These are phyloP conservation scores for Nannizzia gypsea DNA, from an alignment of 2,329 filamentous ascomycete genomes.

Conservation along the genomic window DNA sequence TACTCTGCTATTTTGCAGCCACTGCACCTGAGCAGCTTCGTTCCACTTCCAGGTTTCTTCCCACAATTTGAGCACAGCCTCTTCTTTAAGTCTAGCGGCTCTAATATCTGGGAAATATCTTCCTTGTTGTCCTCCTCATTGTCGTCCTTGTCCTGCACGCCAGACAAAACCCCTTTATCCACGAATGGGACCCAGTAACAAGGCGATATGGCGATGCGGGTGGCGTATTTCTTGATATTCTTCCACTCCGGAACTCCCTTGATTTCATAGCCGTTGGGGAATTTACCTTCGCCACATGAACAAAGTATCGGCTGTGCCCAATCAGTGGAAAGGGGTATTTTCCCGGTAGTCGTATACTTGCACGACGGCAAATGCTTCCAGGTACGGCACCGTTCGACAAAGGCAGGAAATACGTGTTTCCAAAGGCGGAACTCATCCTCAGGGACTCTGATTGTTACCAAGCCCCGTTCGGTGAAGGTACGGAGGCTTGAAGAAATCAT, in stretches of 20 bases:
- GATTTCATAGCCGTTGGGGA: constrained; percentile 16
- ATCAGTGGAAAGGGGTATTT: constrained; percentile 19
- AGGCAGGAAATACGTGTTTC: constrained; percentile 23
- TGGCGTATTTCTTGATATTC: constrained; percentile 18
- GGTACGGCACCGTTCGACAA: constrained; percentile 28
- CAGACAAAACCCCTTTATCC: constrained; percentile 12
- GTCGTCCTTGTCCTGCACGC: background rate
- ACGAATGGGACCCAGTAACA: constrained; percentile 22
- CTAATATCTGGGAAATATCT: background rate
- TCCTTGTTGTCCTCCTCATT: background rate
- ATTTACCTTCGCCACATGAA: constrained; percentile 23
- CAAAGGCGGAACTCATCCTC: constrained; percentile 22
- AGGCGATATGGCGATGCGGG: constrained; percentile 24
- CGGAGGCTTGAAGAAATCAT: constrained; percentile 7
- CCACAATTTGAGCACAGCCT: constrained; percentile 7
- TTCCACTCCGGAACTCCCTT: constrained; percentile 13
- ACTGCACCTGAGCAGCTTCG: constrained; percentile 1
- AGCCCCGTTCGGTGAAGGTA: background rate
- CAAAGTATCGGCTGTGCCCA: constrained; percentile 21
- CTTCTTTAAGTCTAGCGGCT: background rate
- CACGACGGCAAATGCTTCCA: constrained; percentile 29
- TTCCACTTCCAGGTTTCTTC: background rate
- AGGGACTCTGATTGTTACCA: constrained; percentile 14
- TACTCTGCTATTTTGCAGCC: constrained; percentile 8
- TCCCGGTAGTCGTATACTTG: constrained; percentile 17